Evolutionary conservation across 2,329 filamentous ascomycete genomes (phyloP), one percentile per base, ranked within the genome.

Genomic region (Penicillium sp.): DNA sequence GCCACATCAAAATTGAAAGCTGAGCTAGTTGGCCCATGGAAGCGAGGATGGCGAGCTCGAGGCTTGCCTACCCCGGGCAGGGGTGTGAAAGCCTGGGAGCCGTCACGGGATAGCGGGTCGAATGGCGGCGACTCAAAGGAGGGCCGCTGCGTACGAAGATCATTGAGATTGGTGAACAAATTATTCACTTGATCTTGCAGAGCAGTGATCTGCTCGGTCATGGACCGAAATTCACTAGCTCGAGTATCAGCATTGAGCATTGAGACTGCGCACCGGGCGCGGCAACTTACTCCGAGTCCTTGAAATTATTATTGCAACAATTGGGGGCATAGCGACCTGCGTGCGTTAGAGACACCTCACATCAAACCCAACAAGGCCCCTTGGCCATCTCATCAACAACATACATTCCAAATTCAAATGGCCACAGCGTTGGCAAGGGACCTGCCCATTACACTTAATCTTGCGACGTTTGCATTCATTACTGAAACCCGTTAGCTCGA

Each of bases 1-100:
- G 92, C 92, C 13, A 96, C 87, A 59, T 93, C 89, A 29, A 96
- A 83, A 61, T 88, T 92, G 73, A 92, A 96, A 2, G 88, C 86
- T 44, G 86, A 88, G 73, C 90, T 96, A 0, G 91, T 96, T 1
- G 91, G 90, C 0, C 92, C 92, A 53, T 89, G 87, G 68, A 94
- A 96, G 22, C 83, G 82, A 4, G 85, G 84, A 54, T 82, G 84
- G 59, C 77, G 83, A 68, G 76, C 74, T 57, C 80, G 81, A 3
- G 79, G 67, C 27, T 78, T 71, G 32, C 80, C 77, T 39, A 78
- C 67, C n/a, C 59, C 58, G 4, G 73, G 73, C 60, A 76, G 61
- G 13, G 67, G 66, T 16, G 70, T 67, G 57, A 73, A 71, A 16
- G 68, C 56, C 21, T 77, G 71, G 6, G 78, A 74, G 36, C 69